Evolutionary conservation across 768 basidiomycete genomes (phyloP).

Genomic region (Rubroboletus satanas): DNA sequence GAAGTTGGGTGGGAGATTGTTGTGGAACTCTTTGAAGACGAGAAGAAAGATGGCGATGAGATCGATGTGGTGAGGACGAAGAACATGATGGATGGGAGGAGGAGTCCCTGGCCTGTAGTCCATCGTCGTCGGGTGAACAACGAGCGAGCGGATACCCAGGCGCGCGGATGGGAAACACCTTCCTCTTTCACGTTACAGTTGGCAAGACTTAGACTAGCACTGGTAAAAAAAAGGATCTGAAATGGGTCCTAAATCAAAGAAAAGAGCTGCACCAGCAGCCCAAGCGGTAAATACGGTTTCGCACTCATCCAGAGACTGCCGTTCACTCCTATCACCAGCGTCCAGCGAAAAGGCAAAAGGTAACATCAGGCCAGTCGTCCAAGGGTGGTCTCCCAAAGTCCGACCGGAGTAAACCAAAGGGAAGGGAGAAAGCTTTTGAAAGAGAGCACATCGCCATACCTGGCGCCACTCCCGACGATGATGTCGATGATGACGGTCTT

Average conservation of each 20-base stretch:
- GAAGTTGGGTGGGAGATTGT: slow-evolving; percentile 54
- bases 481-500: slow-evolving; percentile 38
- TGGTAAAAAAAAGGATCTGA: background rate
- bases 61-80: slow-evolving; percentile 75
- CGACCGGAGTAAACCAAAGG: slow-evolving; percentile 38
- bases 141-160: background rate
- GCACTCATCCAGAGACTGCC: background rate
- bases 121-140: slow-evolving; percentile 14
- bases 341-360: slow-evolving; percentile 61
- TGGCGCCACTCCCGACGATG: background rate
- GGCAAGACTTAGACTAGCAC: background rate
- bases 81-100: slow-evolving; percentile 61
- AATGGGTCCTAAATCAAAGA: slow-evolving; percentile 32
- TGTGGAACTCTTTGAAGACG: slow-evolving; percentile 56
- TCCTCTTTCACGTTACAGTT: slow-evolving; percentile 16
- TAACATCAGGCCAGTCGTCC: slow-evolving; percentile 30
- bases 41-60: slow-evolving; percentile 61
- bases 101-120: slow-evolving; percentile 41
- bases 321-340: slow-evolving; percentile 25
- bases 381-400: slow-evolving; percentile 16
- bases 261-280: slow-evolving; percentile 33
- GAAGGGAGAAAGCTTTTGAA: slow-evolving; percentile 59
- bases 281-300: slow-evolving; percentile 23
- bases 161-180: slow-evolving; percentile 16
- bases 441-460: slow-evolving; percentile 64